A percentile compares a stretch with the other conserved stretches of the same genome.
Conservation (phyloP, 371 early-diverging fungal genomes). For the Coemansia sp. region DNA sequence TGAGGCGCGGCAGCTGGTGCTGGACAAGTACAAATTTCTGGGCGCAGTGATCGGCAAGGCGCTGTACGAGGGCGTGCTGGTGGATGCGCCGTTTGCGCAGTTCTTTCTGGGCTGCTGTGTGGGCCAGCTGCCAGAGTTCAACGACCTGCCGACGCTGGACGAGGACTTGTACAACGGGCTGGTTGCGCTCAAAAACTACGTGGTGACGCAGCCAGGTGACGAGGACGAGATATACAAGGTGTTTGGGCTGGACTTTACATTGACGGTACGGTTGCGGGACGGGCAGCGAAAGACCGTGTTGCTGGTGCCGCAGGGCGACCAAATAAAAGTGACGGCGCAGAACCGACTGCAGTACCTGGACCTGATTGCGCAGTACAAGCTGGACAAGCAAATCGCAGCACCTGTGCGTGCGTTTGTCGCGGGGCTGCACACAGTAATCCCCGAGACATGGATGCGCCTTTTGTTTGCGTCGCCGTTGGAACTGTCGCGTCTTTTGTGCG, state of each 20-base stretch:
- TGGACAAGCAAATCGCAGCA: slow-evolving; percentile 75
- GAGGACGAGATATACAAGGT: slow-evolving; percentile 46
- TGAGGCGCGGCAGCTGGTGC: slow-evolving; percentile 61
- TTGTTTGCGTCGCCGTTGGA: slow-evolving; percentile 78
- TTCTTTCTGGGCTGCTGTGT: slow-evolving; percentile 91
- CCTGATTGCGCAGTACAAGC: slow-evolving; percentile 74
- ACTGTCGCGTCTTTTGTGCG: slow-evolving; percentile 86
- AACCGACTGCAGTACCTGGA: slow-evolving; percentile 85
- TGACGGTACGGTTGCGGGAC: slow-evolving; percentile 57
- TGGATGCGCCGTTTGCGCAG: slow-evolving; percentile 87
- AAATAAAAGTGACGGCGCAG: slow-evolving; percentile 75
- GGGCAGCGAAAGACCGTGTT: slow-evolving; percentile 65
- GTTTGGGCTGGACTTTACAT: slow-evolving; percentile 79
- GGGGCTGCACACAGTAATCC: slow-evolving; percentile 79
- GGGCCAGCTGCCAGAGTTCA: slow-evolving; percentile 71
- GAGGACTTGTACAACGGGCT: slow-evolving; percentile 82
- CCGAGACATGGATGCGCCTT: slow-evolving; percentile 77
- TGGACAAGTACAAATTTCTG: slow-evolving; percentile 78
- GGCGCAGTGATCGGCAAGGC: slow-evolving; percentile 95
- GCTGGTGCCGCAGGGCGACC: slow-evolving; percentile 73
- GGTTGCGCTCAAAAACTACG: slow-evolving; percentile 77
- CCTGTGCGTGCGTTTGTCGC: slow-evolving; percentile 82
- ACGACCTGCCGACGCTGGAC: slow-evolving; percentile 89
- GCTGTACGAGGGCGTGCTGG: slow-evolving; percentile 86
- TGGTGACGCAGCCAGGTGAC: slow-evolving; percentile 61